These are phyloP conservation scores for Fallopia convolvulus DNA, from an alignment of 148 eudicot genomes.

Conservation along the genomic window DNA sequence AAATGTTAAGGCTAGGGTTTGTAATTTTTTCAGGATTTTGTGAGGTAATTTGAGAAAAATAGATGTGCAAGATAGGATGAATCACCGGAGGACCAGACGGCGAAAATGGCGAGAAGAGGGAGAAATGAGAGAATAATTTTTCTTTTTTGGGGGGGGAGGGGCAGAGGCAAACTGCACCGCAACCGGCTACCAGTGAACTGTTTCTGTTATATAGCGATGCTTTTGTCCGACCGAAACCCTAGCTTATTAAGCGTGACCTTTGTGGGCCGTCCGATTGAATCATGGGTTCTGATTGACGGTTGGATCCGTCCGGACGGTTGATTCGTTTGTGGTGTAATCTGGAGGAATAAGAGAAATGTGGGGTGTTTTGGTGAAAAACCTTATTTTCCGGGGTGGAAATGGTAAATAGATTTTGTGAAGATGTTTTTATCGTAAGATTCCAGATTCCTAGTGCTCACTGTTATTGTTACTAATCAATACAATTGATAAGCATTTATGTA, in stretches of 20 bases:
- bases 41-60: constrained; percentile 4
- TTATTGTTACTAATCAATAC: too few species aligned
- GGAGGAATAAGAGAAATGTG: not conserved
- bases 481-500: too few species aligned
- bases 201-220: constrained; percentile 15
- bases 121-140: not conserved
- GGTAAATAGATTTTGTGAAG: too few species aligned
- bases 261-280: not conserved
- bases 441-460: too few species aligned
- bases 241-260: not conserved
- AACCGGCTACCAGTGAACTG: constrained; percentile 20
- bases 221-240: constrained; percentile 13
- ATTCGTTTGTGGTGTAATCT: not conserved
- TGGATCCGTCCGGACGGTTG: not conserved
- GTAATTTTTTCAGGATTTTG: constrained; percentile 23
- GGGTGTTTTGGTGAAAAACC: not conserved
- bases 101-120: constrained; percentile 13
- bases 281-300: not conserved
- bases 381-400: not conserved
- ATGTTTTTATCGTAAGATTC: too few species aligned
- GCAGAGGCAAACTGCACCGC: constrained; percentile 27
- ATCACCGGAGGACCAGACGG: constrained; percentile 11
- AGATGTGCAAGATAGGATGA: constrained; percentile 1
- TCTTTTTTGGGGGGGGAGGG: constrained; percentile 25
- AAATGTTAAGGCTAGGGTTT: not conserved